Base-by-base conservation (phyloP, 2,329 filamentous ascomycete species). In the Penicillium sp. region DNA sequence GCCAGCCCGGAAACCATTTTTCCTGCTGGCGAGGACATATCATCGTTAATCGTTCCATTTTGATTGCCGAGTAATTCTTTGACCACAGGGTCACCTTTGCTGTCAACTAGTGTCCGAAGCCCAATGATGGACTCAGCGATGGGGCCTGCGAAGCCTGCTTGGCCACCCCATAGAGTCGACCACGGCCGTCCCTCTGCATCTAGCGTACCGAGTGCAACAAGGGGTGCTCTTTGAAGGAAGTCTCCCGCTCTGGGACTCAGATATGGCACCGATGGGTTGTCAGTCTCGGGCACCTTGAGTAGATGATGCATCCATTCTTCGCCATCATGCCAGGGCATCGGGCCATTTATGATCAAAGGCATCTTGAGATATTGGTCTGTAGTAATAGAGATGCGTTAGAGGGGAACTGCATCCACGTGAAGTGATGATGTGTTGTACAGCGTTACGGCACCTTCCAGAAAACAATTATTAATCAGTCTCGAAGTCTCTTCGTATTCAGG, bases 111-210 rank as follows among this genome's bases (percentile, higher is more conserved):
- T 5, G 83, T 84, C 45, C 82, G 80, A 1, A 92, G 77, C 1
- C 85, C 89, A 3, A 96, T 78, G 10, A 90, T 80, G 1, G 79
- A 82, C 41, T 83, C 78, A 2, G 84, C 86, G 0, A 93, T 75
- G 0, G 85, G 82, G 48, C 82, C 79, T 0, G 86, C 84, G 63
- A 93, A 90, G 0, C 89, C 89, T 1, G 82, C 73, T 56, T 87
- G 79, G 16, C 91, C 91, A n/a, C 90, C 90, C 85, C 89, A 89
- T 8, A 96, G 61, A 0, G 89, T 89, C 16, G 88, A 89, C 91
- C 91, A 96, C 1, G 89, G 90, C 21, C 84, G 77, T 2, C 82
- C 82, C 21, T 85, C 67, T 2, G 75, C 72, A 67, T 95, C 90
- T 1, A 93, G 74, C 0, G 89, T 84, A 1, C 91, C 91, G 19